Conservation (phyloP, 2,329 filamentous ascomycete species). For the Neopestalotiopsis sp. region DNA sequence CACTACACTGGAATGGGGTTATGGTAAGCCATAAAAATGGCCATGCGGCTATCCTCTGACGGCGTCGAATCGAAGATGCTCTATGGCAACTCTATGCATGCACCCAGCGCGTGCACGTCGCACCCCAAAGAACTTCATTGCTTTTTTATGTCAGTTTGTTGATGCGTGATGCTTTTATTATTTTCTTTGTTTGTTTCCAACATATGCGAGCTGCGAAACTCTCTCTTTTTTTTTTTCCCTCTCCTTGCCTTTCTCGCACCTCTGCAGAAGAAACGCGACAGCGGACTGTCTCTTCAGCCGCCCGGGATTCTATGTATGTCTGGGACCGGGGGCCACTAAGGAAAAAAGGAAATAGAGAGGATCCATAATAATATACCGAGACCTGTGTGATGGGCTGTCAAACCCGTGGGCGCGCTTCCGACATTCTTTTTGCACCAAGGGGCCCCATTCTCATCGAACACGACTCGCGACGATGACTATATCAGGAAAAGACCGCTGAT, state of each 20-base stretch:
- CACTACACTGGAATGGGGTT: neutral
- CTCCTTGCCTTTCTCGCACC: neutral
- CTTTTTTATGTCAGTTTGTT: neutral
- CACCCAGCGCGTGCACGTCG: conserved; percentile 17
- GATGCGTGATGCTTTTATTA: neutral
- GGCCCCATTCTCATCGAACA: conserved; percentile 10
- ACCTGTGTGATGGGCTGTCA: conserved; percentile 10
- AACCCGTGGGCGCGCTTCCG: conserved; percentile 7
- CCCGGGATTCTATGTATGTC: neutral
- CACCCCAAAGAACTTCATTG: neutral
- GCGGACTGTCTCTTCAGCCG: neutral
- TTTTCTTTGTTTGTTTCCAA: conserved; percentile 11
- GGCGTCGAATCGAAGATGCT: conserved; percentile 15
- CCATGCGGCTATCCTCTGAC: conserved; percentile 14
- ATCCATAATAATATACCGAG: neutral
- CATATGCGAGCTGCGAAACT: conserved; percentile 6
- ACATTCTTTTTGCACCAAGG: neutral
- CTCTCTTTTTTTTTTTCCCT: neutral
- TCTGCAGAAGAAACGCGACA: conserved; percentile 1
- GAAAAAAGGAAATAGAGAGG: neutral
- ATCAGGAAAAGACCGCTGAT: conserved; percentile 31
- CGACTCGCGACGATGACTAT: conserved; percentile 36
- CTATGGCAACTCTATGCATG: conserved; percentile 16
- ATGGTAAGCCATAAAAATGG: neutral
- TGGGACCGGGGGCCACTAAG: neutral